Conservation (phyloP, 1,284 basidiomycete genomes). For the Cryptococcus amylolentus region DNA sequence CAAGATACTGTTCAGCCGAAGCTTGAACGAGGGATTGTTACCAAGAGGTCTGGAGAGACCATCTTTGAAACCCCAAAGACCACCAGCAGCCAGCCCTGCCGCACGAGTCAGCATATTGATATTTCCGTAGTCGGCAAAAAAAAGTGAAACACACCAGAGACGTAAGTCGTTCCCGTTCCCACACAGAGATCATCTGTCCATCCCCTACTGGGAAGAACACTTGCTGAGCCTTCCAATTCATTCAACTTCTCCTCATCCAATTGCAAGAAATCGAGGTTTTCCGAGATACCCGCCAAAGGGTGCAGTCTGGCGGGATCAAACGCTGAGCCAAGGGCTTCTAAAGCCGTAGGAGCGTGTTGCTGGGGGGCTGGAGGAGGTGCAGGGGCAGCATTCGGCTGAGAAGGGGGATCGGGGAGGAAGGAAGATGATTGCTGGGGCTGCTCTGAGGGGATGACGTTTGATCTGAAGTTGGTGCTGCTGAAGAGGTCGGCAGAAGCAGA, state of each 20-base stretch:
- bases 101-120: slow-evolving; percentile 13
- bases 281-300: slow-evolving; percentile 77
- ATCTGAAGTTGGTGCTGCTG: slow-evolving; percentile 39
- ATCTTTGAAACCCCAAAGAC: slow-evolving; percentile 93
- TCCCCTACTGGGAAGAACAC: slow-evolving; percentile 86
- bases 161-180: slow-evolving; percentile 98
- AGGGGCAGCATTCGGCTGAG: slow-evolving; percentile 5
- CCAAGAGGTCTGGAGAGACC: slow-evolving; percentile 79
- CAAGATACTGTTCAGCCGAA: slow-evolving; percentile 94
- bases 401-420: slow-evolving; percentile 17
- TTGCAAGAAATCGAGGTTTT: slow-evolving; percentile 82
- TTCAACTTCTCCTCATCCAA: slow-evolving; percentile 90
- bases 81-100: slow-evolving; percentile 62
- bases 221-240: slow-evolving; percentile 76
- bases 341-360: slow-evolving; percentile 57
- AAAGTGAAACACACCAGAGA: slow-evolving; percentile 69
- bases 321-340: slow-evolving; percentile 73
- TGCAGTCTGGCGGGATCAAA: slow-evolving; percentile 88
- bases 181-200: slow-evolving; percentile 99
- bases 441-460: slow-evolving; percentile 19
- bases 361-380: slow-evolving; percentile 3
- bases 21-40: slow-evolving; percentile 61
- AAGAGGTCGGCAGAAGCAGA: slow-evolving; percentile 44
- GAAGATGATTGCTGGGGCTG: slow-evolving; percentile 12
- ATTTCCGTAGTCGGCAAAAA: neutral